Evolutionary conservation across 2,329 filamentous ascomycete genomes (phyloP).

Genomic region (Dryadomyces quercivorus): DNA sequence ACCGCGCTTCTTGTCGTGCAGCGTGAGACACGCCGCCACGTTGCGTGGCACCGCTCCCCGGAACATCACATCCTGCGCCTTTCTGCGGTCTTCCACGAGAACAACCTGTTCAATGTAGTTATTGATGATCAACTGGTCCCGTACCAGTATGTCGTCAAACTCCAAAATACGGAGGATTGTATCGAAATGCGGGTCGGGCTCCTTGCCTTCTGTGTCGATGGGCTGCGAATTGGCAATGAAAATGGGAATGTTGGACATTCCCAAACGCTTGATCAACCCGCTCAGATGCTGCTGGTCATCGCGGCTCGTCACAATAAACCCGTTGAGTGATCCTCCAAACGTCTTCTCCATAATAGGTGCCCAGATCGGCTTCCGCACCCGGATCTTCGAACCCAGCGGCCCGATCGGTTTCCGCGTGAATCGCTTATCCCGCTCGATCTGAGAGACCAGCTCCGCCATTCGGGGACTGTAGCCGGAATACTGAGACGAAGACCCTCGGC

Average conservation of each 20-base stretch:
- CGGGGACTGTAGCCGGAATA: conserved; percentile 48
- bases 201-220: conserved; percentile 51
- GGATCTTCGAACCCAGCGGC: conserved; percentile 68
- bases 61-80: conserved; percentile 61
- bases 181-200: conserved; percentile 60
- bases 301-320: conserved; percentile 72
- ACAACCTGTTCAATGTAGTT: conserved; percentile 74
- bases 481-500: conserved; percentile 37
- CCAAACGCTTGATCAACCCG: conserved; percentile 47
- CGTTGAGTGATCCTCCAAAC: conserved; percentile 56
- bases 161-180: conserved; percentile 73
- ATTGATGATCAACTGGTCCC: conserved; percentile 73
- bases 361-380: conserved; percentile 71
- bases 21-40: conserved; percentile 59
- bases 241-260: conserved; percentile 39
- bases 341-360: conserved; percentile 67
- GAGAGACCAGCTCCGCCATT: conserved; percentile 50
- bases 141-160: conserved; percentile 68
- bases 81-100: conserved; percentile 54
- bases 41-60: conserved; percentile 50
- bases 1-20: conserved; percentile 47
- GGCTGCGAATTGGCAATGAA: conserved; percentile 47
- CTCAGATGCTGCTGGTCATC: conserved; percentile 60
- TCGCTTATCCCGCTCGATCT: conserved; percentile 55
- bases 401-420: conserved; percentile 69